Evolutionary conservation across 345 rosid genomes (phyloP).

Genomic region (Gossypium longicalyx): DNA sequence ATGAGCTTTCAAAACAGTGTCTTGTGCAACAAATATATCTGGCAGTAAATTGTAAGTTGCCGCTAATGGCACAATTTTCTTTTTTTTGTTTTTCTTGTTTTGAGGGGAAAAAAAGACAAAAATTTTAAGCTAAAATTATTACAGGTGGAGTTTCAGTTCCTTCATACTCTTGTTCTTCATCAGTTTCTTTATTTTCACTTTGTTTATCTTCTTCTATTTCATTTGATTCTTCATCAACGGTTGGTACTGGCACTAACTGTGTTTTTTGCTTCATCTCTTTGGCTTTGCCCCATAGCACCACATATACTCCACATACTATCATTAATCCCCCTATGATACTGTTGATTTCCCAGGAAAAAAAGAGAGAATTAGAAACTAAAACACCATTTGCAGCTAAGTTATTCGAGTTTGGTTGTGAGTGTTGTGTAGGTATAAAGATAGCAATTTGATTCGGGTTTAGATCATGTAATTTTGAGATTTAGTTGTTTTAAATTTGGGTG

Average conservation of each 20-base stretch:
- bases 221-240: not conserved
- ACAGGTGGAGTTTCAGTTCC: not conserved
- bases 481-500: not conserved
- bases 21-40: not conserved
- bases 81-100: too few species aligned
- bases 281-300: slow-evolving; percentile 40
- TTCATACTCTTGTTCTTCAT: not conserved
- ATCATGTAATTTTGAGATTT: too few species aligned
- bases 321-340: slow-evolving; percentile 46
- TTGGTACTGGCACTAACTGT: not conserved
- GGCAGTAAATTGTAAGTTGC: not conserved
- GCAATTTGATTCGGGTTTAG: not conserved
- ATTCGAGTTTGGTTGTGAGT: not conserved
- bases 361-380: not conserved
- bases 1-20: not conserved
- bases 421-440: not conserved
- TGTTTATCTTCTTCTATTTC: not conserved
- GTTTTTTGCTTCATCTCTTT: slow-evolving; percentile 5
- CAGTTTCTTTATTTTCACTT: not conserved
- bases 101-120: not conserved
- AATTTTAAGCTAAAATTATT: not conserved
- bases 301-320: slow-evolving; percentile 43
- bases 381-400: not conserved
- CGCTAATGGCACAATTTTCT: not conserved
- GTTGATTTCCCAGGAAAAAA: not conserved